Percentiles rank a stretch among this genome's conserved stretches.
Conservation (phyloP, 192 early-diverging fungal genomes). For the Funneliformis geosporum region DNA sequence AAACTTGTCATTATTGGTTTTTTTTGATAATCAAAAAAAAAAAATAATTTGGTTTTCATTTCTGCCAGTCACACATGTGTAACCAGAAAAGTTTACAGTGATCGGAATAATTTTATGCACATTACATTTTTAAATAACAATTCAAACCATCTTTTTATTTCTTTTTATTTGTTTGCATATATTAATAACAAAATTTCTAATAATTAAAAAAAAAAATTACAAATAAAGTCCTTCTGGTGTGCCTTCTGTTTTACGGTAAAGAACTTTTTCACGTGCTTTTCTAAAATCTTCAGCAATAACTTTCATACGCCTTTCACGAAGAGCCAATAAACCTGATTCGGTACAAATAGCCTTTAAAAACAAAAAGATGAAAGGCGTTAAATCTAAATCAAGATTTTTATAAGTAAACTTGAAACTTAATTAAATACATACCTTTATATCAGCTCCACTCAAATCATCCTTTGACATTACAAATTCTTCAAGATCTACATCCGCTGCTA, state of each 20-base stretch:
- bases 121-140: too few species aligned
- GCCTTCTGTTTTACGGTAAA: slow-evolving; percentile 98
- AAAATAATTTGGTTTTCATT: too few species aligned
- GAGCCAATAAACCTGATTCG: slow-evolving; percentile 95
- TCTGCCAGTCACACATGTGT: too few species aligned
- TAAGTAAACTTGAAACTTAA: not conserved
- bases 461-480: slow-evolving; percentile 99
- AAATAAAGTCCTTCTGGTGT: slow-evolving; percentile 96
- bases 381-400: not conserved
- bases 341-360: slow-evolving; percentile 90
- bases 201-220: slow-evolving; percentile 42
- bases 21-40: too few species aligned
- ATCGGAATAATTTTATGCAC: too few species aligned
- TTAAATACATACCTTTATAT: slow-evolving; percentile 76
- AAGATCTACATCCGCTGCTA: slow-evolving; percentile 94
- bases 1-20: not conserved
- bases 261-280: slow-evolving; percentile 98
- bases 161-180: too few species aligned
- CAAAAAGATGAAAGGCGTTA: not conserved
- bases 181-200: not conserved
- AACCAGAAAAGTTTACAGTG: too few species aligned
- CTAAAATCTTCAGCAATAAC: slow-evolving; percentile 95
- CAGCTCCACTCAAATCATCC: slow-evolving; percentile 97
- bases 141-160: too few species aligned
- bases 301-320: slow-evolving; percentile 98